A percentile compares a stretch with the other conserved stretches of the same genome.
These are phyloP conservation scores for Herpetomonas muscarum DNA, from an alignment of 208 protist genomes.

Conservation along the genomic window DNA sequence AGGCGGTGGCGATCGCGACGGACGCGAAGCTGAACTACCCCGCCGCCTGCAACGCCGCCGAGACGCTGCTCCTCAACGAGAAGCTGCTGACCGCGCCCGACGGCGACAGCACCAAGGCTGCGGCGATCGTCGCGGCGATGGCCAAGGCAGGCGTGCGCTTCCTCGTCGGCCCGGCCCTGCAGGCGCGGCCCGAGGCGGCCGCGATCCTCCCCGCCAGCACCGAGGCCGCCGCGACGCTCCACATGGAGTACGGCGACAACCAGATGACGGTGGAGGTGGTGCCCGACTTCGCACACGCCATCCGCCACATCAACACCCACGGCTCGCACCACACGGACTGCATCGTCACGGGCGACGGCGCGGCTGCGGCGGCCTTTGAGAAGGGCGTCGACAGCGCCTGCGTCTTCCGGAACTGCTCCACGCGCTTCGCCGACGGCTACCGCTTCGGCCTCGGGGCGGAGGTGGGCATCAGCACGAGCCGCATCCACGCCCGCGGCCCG, in stretches of 20 bases:
- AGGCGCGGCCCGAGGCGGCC: constrained; percentile 15
- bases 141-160: constrained; percentile 48
- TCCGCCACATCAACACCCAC: constrained; percentile 85
- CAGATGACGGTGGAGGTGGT: constrained; percentile 43
- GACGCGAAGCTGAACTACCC: constrained; percentile 94
- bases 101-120: constrained; percentile 15
- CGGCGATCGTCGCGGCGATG: constrained; percentile 35
- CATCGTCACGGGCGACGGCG: constrained; percentile 72
- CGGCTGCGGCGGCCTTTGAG: constrained; percentile 43
- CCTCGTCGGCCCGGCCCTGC: constrained; percentile 33
- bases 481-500: constrained; percentile 91
- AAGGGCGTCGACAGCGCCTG: constrained; percentile 80
- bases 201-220: constrained; percentile 1
- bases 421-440: constrained; percentile 89
- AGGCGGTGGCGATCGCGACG: constrained; percentile 51
- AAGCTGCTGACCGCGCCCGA: constrained; percentile 13
- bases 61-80: constrained; percentile 90
- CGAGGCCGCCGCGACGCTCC: constrained; percentile 21
- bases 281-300: constrained; percentile 51
- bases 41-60: constrained; percentile 92
- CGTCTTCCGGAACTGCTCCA: constrained; percentile 91
- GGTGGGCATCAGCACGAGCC: constrained; percentile 88
- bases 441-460: constrained; percentile 93
- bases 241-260: constrained; percentile 64
- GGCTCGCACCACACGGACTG: constrained; percentile 88